These are phyloP conservation scores for Solanum rostratum DNA, from an alignment of 257 asterid genomes.

Conservation along the genomic window DNA sequence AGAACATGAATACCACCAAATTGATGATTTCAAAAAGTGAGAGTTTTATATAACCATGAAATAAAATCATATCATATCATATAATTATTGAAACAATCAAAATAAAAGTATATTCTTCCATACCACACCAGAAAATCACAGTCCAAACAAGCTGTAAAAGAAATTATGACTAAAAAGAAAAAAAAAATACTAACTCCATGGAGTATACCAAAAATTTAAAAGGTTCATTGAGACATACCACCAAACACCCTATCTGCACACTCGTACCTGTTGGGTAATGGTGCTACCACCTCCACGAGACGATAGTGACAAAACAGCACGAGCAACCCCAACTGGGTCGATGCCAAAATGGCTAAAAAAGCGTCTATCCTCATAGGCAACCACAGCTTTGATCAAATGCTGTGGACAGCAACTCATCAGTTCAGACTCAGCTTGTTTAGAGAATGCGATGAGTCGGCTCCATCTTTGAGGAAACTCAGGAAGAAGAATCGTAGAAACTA, in stretches of 20 bases:
- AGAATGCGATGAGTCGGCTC: slow-evolving; percentile 12
- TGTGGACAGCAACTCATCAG: slow-evolving; percentile 7
- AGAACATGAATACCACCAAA: too few relatives aligned
- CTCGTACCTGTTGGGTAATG: slow-evolving; percentile 17
- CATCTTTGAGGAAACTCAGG: slow-evolving; percentile 23
- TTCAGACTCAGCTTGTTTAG: slow-evolving; percentile 18
- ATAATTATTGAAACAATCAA: too few relatives aligned
- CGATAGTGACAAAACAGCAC: slow-evolving; percentile 20
- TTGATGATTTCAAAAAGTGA: too few relatives aligned
- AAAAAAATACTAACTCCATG: not conserved
- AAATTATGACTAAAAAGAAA: too few relatives aligned
- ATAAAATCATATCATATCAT: too few relatives aligned
- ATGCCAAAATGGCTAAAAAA: slow-evolving; percentile 20
- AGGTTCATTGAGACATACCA: slow-evolving; percentile 11
- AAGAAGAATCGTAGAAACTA: slow-evolving; percentile 11
- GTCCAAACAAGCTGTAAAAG: too few relatives aligned
- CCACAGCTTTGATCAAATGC: slow-evolving; percentile 19
- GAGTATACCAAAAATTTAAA: not conserved
- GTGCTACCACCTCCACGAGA: slow-evolving; percentile 31
- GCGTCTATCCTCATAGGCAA: slow-evolving; percentile 23
- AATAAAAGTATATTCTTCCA: too few relatives aligned
- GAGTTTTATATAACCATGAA: too few relatives aligned
- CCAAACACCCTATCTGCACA: slow-evolving; percentile 4
- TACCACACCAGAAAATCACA: too few relatives aligned
- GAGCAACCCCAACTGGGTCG: slow-evolving; percentile 20